Percentiles rank a stretch among this genome's conserved stretches.
Conservation (phyloP, 768 basidiomycete species). For the Hericium coralloides region DNA sequence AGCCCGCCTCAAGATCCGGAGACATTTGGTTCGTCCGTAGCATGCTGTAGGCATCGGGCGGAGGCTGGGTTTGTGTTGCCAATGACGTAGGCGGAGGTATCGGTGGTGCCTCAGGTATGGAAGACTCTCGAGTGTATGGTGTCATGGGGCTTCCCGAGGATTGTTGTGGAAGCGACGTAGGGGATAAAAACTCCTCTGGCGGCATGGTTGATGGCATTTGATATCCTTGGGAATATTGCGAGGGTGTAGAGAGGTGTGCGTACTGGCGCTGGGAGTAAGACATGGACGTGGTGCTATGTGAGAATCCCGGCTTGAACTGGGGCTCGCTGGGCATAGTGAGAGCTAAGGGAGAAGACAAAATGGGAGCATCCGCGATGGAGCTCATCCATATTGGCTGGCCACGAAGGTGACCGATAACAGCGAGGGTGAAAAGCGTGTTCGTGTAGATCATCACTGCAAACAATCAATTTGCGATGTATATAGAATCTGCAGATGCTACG, state of each 20-base stretch:
- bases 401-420: not conserved
- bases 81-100: not conserved
- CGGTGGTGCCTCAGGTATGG: not conserved
- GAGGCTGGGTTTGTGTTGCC: not conserved
- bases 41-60: not conserved
- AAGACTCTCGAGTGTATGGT: not conserved
- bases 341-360: not conserved
- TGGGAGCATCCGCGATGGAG: not conserved
- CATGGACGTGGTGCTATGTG: not conserved
- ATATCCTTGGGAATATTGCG: not conserved
- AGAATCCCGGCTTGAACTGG: not conserved
- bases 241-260: not conserved
- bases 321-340: not conserved
- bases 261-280: not conserved
- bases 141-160: not conserved
- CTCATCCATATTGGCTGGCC: not conserved
- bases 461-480: not conserved
- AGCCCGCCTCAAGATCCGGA: not conserved
- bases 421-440: slow-evolving; percentile 1
- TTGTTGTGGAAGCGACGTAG: not conserved
- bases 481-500: not conserved
- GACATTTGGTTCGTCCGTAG: not conserved
- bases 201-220: not conserved
- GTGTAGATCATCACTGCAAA: slow-evolving; percentile 1
- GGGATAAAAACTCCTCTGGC: too few species aligned